These are phyloP conservation scores for Eimeria tenella DNA, from an alignment of 169 alveolate species.

Conservation along the genomic window DNA sequence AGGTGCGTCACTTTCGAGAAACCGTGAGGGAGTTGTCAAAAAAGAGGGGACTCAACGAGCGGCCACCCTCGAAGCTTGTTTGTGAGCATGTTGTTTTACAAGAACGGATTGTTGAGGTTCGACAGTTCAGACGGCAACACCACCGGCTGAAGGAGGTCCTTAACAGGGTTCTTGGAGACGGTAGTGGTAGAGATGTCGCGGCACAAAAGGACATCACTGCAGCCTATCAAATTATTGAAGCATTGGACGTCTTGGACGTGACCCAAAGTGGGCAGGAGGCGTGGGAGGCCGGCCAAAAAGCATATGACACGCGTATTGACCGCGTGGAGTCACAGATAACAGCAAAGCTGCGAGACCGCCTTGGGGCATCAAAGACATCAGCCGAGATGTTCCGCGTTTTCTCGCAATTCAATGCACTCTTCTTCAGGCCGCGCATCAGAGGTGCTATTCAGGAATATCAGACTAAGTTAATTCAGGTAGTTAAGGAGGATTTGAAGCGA, in stretches of 20 bases:
- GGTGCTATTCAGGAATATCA: constrained; percentile 98
- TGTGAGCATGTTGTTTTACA: constrained; percentile 92
- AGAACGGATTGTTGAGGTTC: constrained; percentile 93
- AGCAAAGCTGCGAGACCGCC: constrained; percentile 94
- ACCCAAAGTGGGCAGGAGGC: constrained; percentile 84
- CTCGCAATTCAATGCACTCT: constrained; percentile 96
- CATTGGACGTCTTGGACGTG: constrained; percentile 86
- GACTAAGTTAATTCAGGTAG: constrained; percentile 92
- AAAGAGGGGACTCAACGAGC: constrained; percentile 91
- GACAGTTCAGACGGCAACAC: constrained; percentile 95
- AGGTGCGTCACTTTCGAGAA: constrained; percentile 93
- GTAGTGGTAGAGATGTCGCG: constrained; percentile 82
- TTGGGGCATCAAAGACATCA: constrained; percentile 96
- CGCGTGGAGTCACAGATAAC: constrained; percentile 97
- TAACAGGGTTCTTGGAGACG: constrained; percentile 84
- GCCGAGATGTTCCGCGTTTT: constrained; percentile 97
- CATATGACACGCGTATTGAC: constrained; percentile 94
- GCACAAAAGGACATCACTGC: constrained; percentile 89
- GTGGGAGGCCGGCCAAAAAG: constrained; percentile 80
- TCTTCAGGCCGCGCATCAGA: constrained; percentile 96
- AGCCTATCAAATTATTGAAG: constrained; percentile 89
- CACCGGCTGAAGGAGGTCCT: constrained; percentile 94
- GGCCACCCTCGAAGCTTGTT: constrained; percentile 90
- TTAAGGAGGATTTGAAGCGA: constrained; percentile 92
- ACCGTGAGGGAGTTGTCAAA: constrained; percentile 89